These are phyloP conservation scores for Alternaria arborescens DNA, from an alignment of 2,329 filamentous ascomycete species.

Conservation along the genomic window DNA sequence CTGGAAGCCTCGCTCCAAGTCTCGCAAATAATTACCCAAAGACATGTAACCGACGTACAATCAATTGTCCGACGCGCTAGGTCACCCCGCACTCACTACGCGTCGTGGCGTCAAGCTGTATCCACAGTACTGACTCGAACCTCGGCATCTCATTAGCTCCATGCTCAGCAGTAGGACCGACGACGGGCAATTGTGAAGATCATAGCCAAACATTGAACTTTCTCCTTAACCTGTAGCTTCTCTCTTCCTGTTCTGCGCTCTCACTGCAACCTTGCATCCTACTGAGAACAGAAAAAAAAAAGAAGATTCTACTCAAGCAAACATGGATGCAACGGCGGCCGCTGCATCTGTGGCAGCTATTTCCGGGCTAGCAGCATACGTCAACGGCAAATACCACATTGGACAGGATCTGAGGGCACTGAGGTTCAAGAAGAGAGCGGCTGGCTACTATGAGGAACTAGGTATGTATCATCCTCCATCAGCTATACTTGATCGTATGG, in stretches of 20 bases:
- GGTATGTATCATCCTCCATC: slow-evolving; percentile 25
- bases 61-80: background rate
- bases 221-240: background rate
- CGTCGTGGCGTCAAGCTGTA: background rate
- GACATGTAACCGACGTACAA: background rate
- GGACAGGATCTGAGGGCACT: slow-evolving; percentile 65
- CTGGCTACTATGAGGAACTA: slow-evolving; percentile 35
- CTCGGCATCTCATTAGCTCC: slow-evolving; percentile 29
- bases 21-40: background rate
- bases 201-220: background rate
- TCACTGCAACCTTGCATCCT: background rate
- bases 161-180: background rate
- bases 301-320: background rate
- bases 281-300: background rate
- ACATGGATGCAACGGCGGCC: slow-evolving; percentile 33
- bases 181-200: background rate
- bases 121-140: slow-evolving; percentile 21
- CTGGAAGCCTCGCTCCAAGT: background rate
- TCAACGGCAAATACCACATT: slow-evolving; percentile 74
- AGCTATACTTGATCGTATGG: background rate
- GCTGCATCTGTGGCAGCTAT: slow-evolving; percentile 42
- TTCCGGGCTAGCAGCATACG: slow-evolving; percentile 62
- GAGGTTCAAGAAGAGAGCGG: slow-evolving; percentile 52
- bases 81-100: slow-evolving; percentile 23
- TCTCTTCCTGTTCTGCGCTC: background rate